Evolutionary conservation across 2,329 filamentous ascomycete species (phyloP).

Genomic region (Trichoderma sp.): DNA sequence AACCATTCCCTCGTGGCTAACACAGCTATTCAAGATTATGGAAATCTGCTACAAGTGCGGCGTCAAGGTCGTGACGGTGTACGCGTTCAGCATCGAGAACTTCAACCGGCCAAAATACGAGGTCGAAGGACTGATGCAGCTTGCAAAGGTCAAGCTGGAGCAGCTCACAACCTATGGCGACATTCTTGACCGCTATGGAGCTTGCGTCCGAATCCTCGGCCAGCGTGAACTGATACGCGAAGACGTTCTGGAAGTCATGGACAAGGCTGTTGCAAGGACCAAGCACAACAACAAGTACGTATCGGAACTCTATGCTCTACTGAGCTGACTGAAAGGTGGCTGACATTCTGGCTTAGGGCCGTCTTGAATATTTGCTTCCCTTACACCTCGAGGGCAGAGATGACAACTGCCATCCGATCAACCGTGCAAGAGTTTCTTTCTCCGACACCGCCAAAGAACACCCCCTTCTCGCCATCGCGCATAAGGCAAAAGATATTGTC

Average conservation of each 20-base stretch:
- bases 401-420: constrained; percentile 81
- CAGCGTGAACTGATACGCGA: constrained; percentile 78
- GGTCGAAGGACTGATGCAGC: constrained; percentile 94
- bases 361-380: constrained; percentile 94
- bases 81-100: constrained; percentile 98
- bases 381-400: constrained; percentile 94
- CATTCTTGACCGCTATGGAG: constrained; percentile 87
- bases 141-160: constrained; percentile 91
- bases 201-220: constrained; percentile 79
- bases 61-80: constrained; percentile 94
- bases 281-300: constrained; percentile 75
- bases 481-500: constrained; percentile 83
- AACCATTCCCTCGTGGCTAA: constrained; percentile 14
- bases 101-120: constrained; percentile 97
- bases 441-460: constrained; percentile 61
- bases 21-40: constrained; percentile 59
- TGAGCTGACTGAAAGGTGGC: not conserved
- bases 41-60: constrained; percentile 98
- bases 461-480: constrained; percentile 80
- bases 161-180: constrained; percentile 93
- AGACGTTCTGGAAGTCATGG: constrained; percentile 85
- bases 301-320: not conserved
- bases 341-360: constrained; percentile 37
- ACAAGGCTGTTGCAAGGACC: constrained; percentile 81
- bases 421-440: constrained; percentile 85